Percentiles rank a stretch among this genome's conserved stretches.
Evolutionary conservation across 345 rosid genomes (phyloP).

Genomic region (Brassica incana): DNA sequence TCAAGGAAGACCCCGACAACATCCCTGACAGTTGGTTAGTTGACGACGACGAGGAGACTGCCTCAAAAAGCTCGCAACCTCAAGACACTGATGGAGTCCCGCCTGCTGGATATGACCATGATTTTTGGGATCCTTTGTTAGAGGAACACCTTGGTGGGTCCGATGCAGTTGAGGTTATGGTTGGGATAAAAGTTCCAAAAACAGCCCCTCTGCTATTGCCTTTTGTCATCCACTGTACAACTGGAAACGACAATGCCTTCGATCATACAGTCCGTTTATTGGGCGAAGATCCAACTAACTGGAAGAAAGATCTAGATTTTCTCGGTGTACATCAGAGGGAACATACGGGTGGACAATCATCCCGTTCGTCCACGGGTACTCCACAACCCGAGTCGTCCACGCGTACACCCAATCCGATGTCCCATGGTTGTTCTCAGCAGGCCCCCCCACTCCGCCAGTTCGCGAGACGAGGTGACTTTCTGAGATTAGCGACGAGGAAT

Average conservation of each 20-base stretch:
- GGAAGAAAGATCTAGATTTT: no score
- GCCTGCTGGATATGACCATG: not conserved
- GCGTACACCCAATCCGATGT: no score
- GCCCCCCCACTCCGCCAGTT: no score
- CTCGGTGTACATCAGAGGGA: not conserved
- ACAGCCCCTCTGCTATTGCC: not conserved
- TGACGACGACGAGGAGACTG: not conserved
- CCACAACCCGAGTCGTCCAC: no score
- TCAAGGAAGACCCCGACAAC: not conserved
- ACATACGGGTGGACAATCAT: no score
- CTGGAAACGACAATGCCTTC: not conserved
- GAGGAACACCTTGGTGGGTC: not conserved
- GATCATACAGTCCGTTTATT: not conserved
- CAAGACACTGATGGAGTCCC: not conserved
- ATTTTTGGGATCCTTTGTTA: not conserved
- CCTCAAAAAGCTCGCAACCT: not conserved
- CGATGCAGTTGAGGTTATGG: not conserved
- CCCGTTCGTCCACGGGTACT: no score
- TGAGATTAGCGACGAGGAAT: no score
- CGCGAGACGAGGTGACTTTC: not conserved
- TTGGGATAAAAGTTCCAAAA: not conserved
- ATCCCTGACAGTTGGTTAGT: not conserved
- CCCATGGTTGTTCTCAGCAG: no score
- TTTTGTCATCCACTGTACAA: no score
- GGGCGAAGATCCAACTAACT: not conserved